Evolutionary conservation across 2,329 filamentous ascomycete genomes (phyloP).

Genomic region (Esteya vermicola): DNA sequence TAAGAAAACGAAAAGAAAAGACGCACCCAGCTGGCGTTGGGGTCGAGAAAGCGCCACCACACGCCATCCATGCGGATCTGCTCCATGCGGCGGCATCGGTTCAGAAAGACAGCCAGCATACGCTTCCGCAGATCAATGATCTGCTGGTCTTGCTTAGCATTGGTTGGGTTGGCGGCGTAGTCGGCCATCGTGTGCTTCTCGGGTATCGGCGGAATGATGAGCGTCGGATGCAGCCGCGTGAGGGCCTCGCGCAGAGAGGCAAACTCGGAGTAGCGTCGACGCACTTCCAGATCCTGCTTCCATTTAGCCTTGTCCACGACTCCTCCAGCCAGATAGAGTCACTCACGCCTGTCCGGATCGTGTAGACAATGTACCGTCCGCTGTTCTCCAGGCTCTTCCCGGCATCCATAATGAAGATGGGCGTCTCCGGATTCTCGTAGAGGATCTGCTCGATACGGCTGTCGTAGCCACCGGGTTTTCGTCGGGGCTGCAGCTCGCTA

Average conservation of each 20-base stretch:
- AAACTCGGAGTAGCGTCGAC: constrained; percentile 92
- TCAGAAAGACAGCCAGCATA: constrained; percentile 92
- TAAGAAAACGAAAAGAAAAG: too few relatives aligned
- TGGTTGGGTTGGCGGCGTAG: constrained; percentile 94
- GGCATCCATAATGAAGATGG: constrained; percentile 85
- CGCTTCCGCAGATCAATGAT: constrained; percentile 95
- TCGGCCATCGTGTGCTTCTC: constrained; percentile 99
- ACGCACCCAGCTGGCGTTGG: constrained; percentile 95
- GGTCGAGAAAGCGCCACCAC: constrained; percentile 95
- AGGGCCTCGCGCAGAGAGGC: constrained; percentile 79
- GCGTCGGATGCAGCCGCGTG: constrained; percentile 81
- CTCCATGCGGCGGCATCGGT: constrained; percentile 85
- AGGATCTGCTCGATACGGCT: constrained; percentile 96
- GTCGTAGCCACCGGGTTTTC: constrained; percentile 77
- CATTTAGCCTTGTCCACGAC: neutral
- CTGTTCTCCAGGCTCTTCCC: constrained; percentile 90
- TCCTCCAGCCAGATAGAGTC: neutral
- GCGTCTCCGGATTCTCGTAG: constrained; percentile 81
- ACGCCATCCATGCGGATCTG: constrained; percentile 85
- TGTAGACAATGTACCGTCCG: constrained; percentile 92
- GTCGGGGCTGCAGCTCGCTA: constrained; percentile 34
- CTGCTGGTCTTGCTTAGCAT: constrained; percentile 90
- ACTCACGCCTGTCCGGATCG: constrained; percentile 78
- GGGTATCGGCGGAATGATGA: constrained; percentile 91
- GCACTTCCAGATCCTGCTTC: constrained; percentile 77